Conservation (phyloP, 2,329 filamentous ascomycete species). For the Botrytis porri region DNA sequence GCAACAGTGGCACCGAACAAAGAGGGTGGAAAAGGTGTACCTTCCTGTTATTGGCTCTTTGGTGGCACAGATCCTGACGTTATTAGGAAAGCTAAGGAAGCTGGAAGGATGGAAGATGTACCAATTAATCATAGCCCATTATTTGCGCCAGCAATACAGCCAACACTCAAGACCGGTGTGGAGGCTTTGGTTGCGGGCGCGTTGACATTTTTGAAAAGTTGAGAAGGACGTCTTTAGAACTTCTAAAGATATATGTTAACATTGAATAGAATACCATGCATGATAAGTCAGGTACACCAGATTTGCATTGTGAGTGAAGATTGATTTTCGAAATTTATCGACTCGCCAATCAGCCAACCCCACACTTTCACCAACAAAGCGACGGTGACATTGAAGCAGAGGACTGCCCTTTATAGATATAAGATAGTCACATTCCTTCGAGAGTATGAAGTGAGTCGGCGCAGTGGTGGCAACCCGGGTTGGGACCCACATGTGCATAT, state of each 20-base stretch:
- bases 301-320: not conserved
- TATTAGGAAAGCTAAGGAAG: conserved; percentile 22
- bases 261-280: not conserved
- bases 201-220: conserved; percentile 43
- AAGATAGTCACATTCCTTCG: not conserved
- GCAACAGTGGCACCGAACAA: conserved; percentile 42
- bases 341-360: not conserved
- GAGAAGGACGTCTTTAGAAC: not conserved
- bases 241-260: not conserved
- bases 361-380: not conserved
- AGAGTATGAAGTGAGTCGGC: not conserved
- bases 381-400: not conserved
- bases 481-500: not conserved
- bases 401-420: not conserved
- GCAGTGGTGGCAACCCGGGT: too few relatives aligned
- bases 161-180: conserved; percentile 52
- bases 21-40: conserved; percentile 29
- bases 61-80: conserved; percentile 42
- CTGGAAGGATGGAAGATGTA: conserved; percentile 22
- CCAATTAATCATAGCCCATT: conserved; percentile 58
- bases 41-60: conserved; percentile 41
- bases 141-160: conserved; percentile 58
- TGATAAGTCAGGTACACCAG: not conserved
- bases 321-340: not conserved
- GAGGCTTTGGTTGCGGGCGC: conserved; percentile 52